Conservation (phyloP, 176 grass and related monocot species). For the Hordeum vulgare region DNA sequence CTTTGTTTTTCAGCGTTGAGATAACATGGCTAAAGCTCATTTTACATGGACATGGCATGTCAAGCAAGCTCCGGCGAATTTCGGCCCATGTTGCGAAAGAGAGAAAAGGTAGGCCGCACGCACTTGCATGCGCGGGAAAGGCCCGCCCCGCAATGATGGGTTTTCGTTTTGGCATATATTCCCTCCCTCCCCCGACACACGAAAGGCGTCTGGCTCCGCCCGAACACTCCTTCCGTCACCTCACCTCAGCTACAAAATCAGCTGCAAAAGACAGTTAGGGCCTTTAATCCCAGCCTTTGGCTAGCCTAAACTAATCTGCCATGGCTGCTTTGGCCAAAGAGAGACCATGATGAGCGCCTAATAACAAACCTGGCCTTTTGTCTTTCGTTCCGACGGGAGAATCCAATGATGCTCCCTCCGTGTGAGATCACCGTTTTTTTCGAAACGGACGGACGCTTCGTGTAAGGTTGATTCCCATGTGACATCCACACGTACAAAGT, state of each 20-base stretch:
- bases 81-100: slow-evolving; percentile 29
- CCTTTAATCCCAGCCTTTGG: slow-evolving; percentile 41
- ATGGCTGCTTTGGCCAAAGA: slow-evolving; percentile 37
- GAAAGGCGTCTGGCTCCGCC: slow-evolving; percentile 21
- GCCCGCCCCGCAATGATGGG: slow-evolving; percentile 43
- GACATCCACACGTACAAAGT: slow-evolving; percentile 17
- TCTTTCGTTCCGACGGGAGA: slow-evolving; percentile 12
- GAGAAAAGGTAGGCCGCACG: slow-evolving; percentile 14
- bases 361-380: slow-evolving; percentile 20
- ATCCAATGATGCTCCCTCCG: slow-evolving; percentile 39
- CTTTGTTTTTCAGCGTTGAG: not conserved
- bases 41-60: not conserved
- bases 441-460: not conserved
- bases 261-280: slow-evolving; percentile 43
- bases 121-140: slow-evolving; percentile 33
- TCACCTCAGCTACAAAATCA: not conserved
- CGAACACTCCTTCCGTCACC: not conserved
- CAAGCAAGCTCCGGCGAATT: not conserved
- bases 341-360: not conserved
- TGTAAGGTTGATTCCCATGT: slow-evolving; percentile 35
- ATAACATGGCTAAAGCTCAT: not conserved
- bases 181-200: slow-evolving; percentile 22
- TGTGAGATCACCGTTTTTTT: not conserved
- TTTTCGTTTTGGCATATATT: slow-evolving; percentile 53
- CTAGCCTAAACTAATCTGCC: slow-evolving; percentile 5